Conservation (phyloP, 2,329 filamentous ascomycete genomes). For the Fusarium ambrosium region DNA sequence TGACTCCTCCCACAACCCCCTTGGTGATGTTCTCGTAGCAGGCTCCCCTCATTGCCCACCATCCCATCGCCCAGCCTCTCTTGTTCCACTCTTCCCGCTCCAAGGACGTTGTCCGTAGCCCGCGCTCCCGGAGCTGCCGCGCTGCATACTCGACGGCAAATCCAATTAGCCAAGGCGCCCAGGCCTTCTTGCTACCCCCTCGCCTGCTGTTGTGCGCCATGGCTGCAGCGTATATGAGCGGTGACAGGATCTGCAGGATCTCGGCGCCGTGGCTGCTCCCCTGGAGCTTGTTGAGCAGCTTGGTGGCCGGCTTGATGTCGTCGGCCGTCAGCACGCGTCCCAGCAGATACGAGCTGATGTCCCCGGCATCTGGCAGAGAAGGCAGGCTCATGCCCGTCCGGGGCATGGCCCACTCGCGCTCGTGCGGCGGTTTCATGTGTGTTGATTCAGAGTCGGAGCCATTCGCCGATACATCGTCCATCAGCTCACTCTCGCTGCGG, state of each 20-base stretch:
- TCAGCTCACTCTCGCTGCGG: slow-evolving; percentile 58
- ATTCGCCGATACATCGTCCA: slow-evolving; percentile 57
- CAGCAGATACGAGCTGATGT: slow-evolving; percentile 89
- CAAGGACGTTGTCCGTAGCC: slow-evolving; percentile 84
- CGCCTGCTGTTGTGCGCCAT: slow-evolving; percentile 72
- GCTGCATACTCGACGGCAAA: slow-evolving; percentile 88
- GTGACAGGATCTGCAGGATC: slow-evolving; percentile 90
- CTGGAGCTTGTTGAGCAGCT: slow-evolving; percentile 85
- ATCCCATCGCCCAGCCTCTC: slow-evolving; percentile 89
- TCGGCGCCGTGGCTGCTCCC: slow-evolving; percentile 84
- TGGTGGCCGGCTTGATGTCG: slow-evolving; percentile 92
- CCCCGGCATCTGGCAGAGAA: slow-evolving; percentile 81
- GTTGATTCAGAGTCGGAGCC: slow-evolving; percentile 41
- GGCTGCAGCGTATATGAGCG: slow-evolving; percentile 86
- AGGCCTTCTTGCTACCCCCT: slow-evolving; percentile 76
- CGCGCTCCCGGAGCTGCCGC: slow-evolving; percentile 82
- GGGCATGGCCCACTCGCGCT: slow-evolving; percentile 89
- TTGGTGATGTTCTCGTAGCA: slow-evolving; percentile 95
- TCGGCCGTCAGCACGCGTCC: slow-evolving; percentile 93
- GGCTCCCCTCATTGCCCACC: slow-evolving; percentile 97
- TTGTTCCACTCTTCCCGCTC: slow-evolving; percentile 92
- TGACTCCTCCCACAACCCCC: slow-evolving; percentile 78
- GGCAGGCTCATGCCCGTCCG: slow-evolving; percentile 89
- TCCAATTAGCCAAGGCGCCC: slow-evolving; percentile 93
- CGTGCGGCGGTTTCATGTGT: slow-evolving; percentile 54